Base-by-base conservation (phyloP, 805 yeast genomes). In the Myxozyma sirexii region DNA sequence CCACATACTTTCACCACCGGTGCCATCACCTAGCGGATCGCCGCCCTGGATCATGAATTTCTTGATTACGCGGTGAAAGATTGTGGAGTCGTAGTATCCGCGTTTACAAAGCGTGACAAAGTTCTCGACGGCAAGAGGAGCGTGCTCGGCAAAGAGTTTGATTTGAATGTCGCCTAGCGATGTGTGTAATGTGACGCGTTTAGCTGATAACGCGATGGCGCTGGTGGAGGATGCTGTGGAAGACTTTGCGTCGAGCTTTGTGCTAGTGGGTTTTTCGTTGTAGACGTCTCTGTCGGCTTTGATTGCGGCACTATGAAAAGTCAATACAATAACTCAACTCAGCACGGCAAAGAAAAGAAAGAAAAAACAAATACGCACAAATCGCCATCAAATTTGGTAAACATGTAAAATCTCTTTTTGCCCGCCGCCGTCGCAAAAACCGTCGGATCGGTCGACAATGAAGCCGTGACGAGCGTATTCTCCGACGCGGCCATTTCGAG, bases 31-130 rank as follows among this genome's bases (percentile, higher is more conserved):
- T 2, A 66, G 55, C 51, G 84, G 85, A 72, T 83, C 86, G 24
- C 86, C 86, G 44, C 83, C 82, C 69, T 83, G 86, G 64, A 84
- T 79, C 86, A 83, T 83, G 66, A 83, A 83, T 54, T 77, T 78
- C 63, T 79, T 76, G 64, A 83, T 82, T 17, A 83, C 68, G 17
- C 72, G 58, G 56, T 75, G 77, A 64, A 74, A 72, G 8, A 73
- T 73, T 17, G 75, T 64, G 24, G 71, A 67, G 61, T 79, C 71
- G 68, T 79, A 79, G 63, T 77, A 79, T 13, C 75, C 75, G 3
- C 68, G 69, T 35, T 64, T 47, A 63, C 79, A 74, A 21, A 75
- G 71, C 23, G 67, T 64, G 10, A 73, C 66, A 58, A 79, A 79
- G 63, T 78, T 79, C 59, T 77, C 79, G 12, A 73, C 77, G 0